Evolutionary conservation across 2,329 filamentous ascomycete species (phyloP), one percentile per base, ranked within the genome.

Genomic region (Orbilia brochopaga): DNA sequence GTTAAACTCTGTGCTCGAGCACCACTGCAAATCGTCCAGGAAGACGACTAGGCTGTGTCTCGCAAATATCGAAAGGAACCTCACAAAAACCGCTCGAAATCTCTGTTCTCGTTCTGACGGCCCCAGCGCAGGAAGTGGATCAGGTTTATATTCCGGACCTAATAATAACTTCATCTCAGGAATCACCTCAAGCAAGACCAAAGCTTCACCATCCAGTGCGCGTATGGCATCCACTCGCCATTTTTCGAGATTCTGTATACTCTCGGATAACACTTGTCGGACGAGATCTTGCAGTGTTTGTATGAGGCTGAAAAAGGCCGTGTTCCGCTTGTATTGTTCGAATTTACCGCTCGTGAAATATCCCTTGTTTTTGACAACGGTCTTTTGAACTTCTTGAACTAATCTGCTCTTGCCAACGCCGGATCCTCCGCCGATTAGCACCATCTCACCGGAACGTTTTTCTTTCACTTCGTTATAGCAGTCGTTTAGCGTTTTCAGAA

Each of bases 251-350:
- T 73, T 76, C 42, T 75, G 74, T 54, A 65, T 73, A 17, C 75
- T 74, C 60, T 77, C 76, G n/a, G 76, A 76, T 44, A 77, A 65
- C 6, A 76, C 75, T 35, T 77, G 76, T 48, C 76, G 74, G 11
- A 77, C 75, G 37, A 77, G 61, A 51, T 76, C 76, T 65, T 76
- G 76, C 11, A 77, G 62, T n/a, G 74, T 76, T 60, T 77, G 76
- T 40, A 76, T 70, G 6, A 77, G 54, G 23, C 74, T 76, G 37
- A 77, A 76, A 46, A 77, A 76, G 23, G 70, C 73, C 17, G 76
- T 75, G 8, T 73, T 75, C 15, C 75, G 66, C 52, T 77, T 76
- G 56, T 77, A 76, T 48, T 76, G 76, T 44, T 77, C 76, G 51
- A 77, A 77, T 27, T 77, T 77, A 11, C 74, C 75, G 3, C 74